Evolutionary conservation across 1,284 basidiomycete genomes (phyloP), one percentile per base, ranked within the genome.

Genomic region (Tilletia caries): DNA sequence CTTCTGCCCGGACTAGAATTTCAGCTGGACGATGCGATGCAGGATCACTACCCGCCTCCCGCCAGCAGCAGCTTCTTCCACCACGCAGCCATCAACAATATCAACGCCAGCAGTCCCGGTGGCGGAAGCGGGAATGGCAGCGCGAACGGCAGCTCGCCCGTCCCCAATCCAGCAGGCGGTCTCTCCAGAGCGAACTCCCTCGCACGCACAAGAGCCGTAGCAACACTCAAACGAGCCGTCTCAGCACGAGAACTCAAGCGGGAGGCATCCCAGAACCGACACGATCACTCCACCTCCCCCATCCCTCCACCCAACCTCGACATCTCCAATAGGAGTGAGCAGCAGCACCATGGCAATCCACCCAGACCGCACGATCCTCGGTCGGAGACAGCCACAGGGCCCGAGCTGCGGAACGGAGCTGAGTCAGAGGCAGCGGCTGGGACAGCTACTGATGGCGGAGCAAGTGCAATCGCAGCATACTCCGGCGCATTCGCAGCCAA

Each of bases 141-240:
- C n/a, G n/a, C n/a, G n/a, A n/a, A n/a, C n/a, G n/a, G 37, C 8
- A 41, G 37, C 2, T 41, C 37, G 1, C 37, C 37, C 37, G 15
- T 41, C 29, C 20, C 58, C 20, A 37, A 62, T 34, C 10, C 58
- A 37, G 13, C 58, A 37, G 58, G 58, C 32, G 58, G 58, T 3
- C 58, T 62, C 18, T 62, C 58, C 12, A 62, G 58, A 62, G 58
- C 58, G 10, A 62, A 62, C 58, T 62, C 58, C 3, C 58, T 62
- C 58, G 58, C 58, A 13, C 27, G 58, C 15, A 62, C 58, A 34
- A 29, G 58, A 37, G 58, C 58, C 3, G 32, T 62, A 25, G 58
- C 58, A 34, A 62, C 58, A 25, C 58, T 62, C 10, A 13, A 23
- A 33, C 10, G 58, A 62, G 58, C 58, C 10, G 58, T 29, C 3